Evolutionary conservation across 805 yeast genomes (phyloP), one percentile per base, ranked within the genome.

Genomic region (Lachancea sp.): DNA sequence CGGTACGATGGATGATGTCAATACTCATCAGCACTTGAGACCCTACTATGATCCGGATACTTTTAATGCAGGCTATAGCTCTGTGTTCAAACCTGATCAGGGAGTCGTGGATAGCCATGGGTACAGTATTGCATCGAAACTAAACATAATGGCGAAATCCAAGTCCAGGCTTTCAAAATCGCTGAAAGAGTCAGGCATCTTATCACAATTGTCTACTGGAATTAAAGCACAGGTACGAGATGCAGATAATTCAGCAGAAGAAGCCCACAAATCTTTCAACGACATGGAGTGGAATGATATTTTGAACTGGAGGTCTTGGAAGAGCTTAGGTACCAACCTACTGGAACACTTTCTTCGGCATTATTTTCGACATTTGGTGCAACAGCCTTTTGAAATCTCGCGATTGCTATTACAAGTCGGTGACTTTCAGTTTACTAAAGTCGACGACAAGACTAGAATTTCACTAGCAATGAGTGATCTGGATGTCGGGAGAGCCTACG

Each of bases 321-420:
- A 69, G 38, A 84, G 78, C 46, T 56, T 81, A 24, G 48, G 79
- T 4, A 68, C 71, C 39, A 75, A 78, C 29, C 67, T 87, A 44
- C 61, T 78, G 18, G 68, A 72, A 56, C 77, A 83, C 33, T 77
- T 86, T 45, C 52, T 79, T 37, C 76, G 77, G 48, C 81, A 79
- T 48, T 90, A 92, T 64, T 60, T 77, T 40, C 78, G 78, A 45
- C 77, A 80, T 33, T 60, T 87, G 23, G 56, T 84, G 7, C 74
- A 85, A 15, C 97, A 92, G 61, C 97, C 98, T 2, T 80, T 89
- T 60, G 97, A 90, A 51, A 82, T 85, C 13, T 76, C 84, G 4
- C 71, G 90, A 41, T 69, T 86, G 48, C 68, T 89, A 20, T 63
- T 88, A 42, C 97, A 92, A 60, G 82, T 85, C 11, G 95, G 95